Conservation (phyloP, 2,329 filamentous ascomycete genomes). For the Hymenoscyphus repandus region DNA sequence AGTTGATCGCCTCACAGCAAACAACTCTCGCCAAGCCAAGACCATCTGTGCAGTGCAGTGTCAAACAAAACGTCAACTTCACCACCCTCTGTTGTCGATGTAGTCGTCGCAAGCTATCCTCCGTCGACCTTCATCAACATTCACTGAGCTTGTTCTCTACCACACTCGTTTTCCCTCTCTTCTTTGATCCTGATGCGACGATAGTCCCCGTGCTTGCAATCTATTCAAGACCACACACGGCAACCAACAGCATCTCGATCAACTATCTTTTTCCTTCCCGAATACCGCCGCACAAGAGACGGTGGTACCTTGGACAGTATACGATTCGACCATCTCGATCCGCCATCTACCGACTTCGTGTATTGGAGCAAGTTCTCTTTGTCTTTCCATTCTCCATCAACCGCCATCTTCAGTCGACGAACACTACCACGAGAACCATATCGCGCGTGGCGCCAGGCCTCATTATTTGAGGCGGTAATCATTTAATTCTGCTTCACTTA, state of each 20-base stretch:
- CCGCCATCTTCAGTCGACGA: neutral
- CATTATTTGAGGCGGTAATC: neutral
- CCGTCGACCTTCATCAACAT: neutral
- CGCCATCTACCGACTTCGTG: neutral
- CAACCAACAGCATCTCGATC: constrained; percentile 12
- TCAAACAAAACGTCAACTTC: constrained; percentile 4
- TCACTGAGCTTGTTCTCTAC: constrained; percentile 21
- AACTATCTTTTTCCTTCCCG: constrained; percentile 14
- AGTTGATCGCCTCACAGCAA: neutral
- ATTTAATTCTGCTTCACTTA: neutral
- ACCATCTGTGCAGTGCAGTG: neutral
- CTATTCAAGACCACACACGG: constrained; percentile 3
- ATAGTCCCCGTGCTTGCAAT: neutral
- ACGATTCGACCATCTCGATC: constrained; percentile 2
- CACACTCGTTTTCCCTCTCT: constrained; percentile 22
- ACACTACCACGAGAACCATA: neutral
- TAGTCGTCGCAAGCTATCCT: constrained; percentile 8
- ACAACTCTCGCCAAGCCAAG: neutral
- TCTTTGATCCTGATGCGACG: constrained; percentile 11
- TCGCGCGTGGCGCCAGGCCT: neutral
- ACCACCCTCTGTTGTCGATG: constrained; percentile 11
- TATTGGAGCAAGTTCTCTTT: constrained; percentile 6
- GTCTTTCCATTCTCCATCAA: neutral
- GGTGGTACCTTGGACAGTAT: constrained; percentile 16
- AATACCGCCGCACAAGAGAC: constrained; percentile 3